Evolutionary conservation across 2,329 filamentous ascomycete genomes (phyloP).

Genomic region (Chrysosporium queenslandicum): DNA sequence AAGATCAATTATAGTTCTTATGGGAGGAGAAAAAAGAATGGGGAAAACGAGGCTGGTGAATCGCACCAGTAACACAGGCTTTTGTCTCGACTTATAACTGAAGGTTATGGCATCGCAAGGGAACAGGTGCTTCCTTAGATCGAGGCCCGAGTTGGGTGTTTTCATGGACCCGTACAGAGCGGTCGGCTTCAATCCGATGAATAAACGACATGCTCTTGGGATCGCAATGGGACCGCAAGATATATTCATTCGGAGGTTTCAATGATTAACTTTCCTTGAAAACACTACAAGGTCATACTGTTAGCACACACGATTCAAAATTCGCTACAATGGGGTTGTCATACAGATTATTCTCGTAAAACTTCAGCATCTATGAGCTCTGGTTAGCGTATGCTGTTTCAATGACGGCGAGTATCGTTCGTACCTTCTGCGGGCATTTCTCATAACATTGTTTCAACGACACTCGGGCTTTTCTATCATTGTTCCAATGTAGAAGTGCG

Average conservation of each 20-base stretch:
- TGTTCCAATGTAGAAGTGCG: conserved; percentile 37
- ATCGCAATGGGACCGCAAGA: background rate
- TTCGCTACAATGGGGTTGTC: conserved; percentile 19
- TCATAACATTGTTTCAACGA: conserved; percentile 34
- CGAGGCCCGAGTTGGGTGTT: no score
- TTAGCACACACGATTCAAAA: background rate
- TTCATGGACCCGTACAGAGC: no score
- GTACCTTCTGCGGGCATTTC: conserved; percentile 35
- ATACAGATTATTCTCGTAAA: conserved; percentile 42
- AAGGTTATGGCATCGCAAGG: background rate
- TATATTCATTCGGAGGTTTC: background rate
- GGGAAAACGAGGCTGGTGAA: background rate
- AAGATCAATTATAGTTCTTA: background rate
- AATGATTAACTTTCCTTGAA: conserved; percentile 27
- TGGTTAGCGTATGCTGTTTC: conserved; percentile 15
- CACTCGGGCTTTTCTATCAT: conserved; percentile 37
- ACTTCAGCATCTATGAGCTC: conserved; percentile 36
- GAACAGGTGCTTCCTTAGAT: no score
- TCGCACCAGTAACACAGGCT: background rate
- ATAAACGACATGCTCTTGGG: background rate
- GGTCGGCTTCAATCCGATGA: background rate
- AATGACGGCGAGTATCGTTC: background rate
- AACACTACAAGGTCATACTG: conserved; percentile 19
- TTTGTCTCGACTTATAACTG: background rate
- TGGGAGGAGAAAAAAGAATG: background rate